These are phyloP conservation scores for Bisporella sp. DNA, from an alignment of 2,329 filamentous ascomycete species.

Conservation along the genomic window DNA sequence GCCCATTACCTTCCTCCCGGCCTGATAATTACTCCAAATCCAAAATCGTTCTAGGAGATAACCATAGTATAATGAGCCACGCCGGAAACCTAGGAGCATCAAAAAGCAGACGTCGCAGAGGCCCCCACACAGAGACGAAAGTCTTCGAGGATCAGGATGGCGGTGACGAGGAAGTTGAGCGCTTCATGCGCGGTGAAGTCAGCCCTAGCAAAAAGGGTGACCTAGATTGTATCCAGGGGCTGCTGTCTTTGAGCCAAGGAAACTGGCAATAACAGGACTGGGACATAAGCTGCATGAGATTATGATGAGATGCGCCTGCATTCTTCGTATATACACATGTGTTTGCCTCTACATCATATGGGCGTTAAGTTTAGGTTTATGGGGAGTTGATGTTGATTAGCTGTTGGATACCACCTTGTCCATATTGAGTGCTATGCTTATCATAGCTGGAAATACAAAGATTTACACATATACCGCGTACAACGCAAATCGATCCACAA, in stretches of 20 bases:
- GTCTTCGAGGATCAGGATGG: conserved; percentile 45
- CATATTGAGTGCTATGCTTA: no score
- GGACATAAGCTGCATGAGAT: no score
- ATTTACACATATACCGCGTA: no score
- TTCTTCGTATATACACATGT: no score
- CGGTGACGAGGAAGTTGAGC: conserved; percentile 52
- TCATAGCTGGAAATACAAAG: no score
- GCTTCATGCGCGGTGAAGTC: conserved; percentile 63
- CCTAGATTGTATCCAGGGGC: conserved; percentile 81
- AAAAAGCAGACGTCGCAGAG: conserved; percentile 17
- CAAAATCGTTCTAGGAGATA: conserved; percentile 21
- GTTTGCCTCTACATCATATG: no score
- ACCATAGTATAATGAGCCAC: conserved; percentile 18
- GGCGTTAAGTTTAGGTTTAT: no score
- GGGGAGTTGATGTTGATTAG: no score
- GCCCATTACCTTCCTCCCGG: conserved; percentile 23
- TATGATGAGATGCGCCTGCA: no score
- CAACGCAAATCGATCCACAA: no score
- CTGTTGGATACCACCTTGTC: no score
- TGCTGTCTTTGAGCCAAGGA: conserved; percentile 85
- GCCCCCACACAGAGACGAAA: conserved; percentile 28
- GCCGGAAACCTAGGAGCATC: conserved; percentile 16
- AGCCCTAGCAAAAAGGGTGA: conserved; percentile 71
- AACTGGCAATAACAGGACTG: conserved; percentile 55
- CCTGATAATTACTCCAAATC: conserved; percentile 13